phyloP scores from a whole-genome alignment of 306 rosid species.

The Cercis canadensis region DNA sequence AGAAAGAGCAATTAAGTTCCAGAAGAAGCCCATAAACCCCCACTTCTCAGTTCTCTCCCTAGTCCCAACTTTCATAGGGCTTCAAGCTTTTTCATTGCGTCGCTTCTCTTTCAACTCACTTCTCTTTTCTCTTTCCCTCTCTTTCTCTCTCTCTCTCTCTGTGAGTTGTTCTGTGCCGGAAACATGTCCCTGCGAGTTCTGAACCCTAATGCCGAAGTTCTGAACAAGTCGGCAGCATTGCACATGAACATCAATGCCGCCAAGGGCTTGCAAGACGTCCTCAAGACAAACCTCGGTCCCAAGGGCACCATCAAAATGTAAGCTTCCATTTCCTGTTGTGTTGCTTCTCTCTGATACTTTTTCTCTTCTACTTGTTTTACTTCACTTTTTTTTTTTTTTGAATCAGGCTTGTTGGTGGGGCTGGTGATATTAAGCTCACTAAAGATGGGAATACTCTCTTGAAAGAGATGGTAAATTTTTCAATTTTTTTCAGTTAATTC shows the following conservation, averaged over 20 bases:
- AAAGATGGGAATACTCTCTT: slow-evolving; percentile 96
- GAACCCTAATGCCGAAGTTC: slow-evolving; percentile 97
- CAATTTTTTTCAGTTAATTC: neutral
- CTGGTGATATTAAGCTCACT: slow-evolving; percentile 95
- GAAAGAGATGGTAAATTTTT: slow-evolving; percentile 79
- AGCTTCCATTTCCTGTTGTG: neutral
- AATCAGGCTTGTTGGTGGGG: slow-evolving; percentile 94
- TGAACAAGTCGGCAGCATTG: slow-evolving; percentile 94
- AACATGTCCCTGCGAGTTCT: slow-evolving; percentile 78
- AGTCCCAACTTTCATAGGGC: neutral
- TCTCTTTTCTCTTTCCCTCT: neutral
- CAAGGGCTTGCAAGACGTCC: slow-evolving; percentile 94
- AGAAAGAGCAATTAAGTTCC: neutral
- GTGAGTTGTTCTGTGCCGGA: neutral
- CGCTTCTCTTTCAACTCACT: neutral
- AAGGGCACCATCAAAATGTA: slow-evolving; percentile 97
- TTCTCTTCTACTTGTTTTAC: neutral
- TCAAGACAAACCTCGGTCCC: slow-evolving; percentile 92
- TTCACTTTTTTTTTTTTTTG: neutral
- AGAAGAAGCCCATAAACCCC: slow-evolving; percentile 21
- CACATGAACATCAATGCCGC: slow-evolving; percentile 99
- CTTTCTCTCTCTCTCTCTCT: neutral
- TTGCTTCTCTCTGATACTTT: neutral
- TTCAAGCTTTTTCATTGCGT: neutral
- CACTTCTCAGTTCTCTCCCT: neutral